Percentiles rank a stretch among this genome's conserved stretches.
Conservation (phyloP, 805 yeast genomes). For the Schwanniomyces vanrijiae region DNA sequence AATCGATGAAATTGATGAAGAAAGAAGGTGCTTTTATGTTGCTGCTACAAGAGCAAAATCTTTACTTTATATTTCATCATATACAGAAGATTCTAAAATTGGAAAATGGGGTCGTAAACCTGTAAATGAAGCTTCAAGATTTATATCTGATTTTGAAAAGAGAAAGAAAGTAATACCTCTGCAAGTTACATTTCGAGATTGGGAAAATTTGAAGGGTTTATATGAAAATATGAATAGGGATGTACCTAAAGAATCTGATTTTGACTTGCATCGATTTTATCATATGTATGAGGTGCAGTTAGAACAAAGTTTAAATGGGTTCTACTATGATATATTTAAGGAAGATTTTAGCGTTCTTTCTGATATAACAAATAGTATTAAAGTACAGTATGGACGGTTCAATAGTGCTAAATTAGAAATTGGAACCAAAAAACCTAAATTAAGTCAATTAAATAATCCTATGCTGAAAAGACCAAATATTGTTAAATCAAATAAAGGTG, state of each 20-base stretch:
- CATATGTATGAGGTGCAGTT: constrained; percentile 13
- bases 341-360: constrained; percentile 1
- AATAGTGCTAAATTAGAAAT: constrained; percentile 2
- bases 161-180: constrained; percentile 5
- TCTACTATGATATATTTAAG: constrained; percentile 4
- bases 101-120: constrained; percentile 21
- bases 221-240: constrained; percentile 13
- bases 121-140: constrained; percentile 25
- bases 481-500: not conserved
- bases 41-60: constrained; percentile 82
- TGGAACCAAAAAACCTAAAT: not conserved
- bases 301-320: constrained; percentile 10
- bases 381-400: not conserved
- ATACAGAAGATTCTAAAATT: constrained; percentile 11
- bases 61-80: constrained; percentile 47
- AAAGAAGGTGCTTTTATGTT: constrained; percentile 81
- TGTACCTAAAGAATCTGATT: not conserved
- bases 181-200: constrained; percentile 18
- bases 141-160: constrained; percentile 16
- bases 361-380: not conserved
- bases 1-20: constrained; percentile 58
- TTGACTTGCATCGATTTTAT: constrained; percentile 11
- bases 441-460: not conserved
- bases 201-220: constrained; percentile 15
- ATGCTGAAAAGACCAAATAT: not conserved